Conservation (phyloP, 495 filamentous ascomycete species). For the Podospora australis region DNA sequence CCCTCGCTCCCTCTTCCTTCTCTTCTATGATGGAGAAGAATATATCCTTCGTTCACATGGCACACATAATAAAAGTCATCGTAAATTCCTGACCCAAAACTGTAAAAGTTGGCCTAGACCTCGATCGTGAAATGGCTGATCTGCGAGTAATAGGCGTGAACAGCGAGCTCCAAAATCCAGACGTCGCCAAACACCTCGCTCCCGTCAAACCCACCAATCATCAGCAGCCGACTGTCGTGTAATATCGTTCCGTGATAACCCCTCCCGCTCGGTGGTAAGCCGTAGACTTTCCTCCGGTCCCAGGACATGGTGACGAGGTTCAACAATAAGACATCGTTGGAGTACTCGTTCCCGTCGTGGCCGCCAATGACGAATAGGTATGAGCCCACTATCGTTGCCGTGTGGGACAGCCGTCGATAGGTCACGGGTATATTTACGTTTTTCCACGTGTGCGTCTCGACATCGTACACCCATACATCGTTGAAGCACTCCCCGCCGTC, state of each 20-base stretch:
- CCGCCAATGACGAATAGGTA: constrained; percentile 62
- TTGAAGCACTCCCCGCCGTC: constrained; percentile 62
- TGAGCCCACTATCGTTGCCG: constrained; percentile 58
- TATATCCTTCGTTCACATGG: too few relatives aligned
- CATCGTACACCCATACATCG: constrained; percentile 64
- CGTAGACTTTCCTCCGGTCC: constrained; percentile 57
- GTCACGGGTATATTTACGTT: constrained; percentile 46
- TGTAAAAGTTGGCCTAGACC: too few relatives aligned
- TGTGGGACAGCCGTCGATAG: constrained; percentile 55
- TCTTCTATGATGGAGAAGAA: too few relatives aligned
- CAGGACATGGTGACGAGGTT: constrained; percentile 65
- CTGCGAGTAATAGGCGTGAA: constrained; percentile 61
- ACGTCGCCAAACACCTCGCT: constrained; percentile 57
- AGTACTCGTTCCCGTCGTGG: constrained; percentile 62
- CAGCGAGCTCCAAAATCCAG: constrained; percentile 56
- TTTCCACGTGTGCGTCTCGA: constrained; percentile 50
- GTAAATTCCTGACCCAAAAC: too few relatives aligned
- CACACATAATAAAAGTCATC: too few relatives aligned
- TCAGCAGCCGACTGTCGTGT: constrained; percentile 52
- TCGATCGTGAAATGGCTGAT: constrained; percentile 63
- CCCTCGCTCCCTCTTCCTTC: not conserved
- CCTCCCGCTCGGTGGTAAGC: constrained; percentile 52
- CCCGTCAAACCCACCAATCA: constrained; percentile 60
- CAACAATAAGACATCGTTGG: constrained; percentile 55
- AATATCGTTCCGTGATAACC: constrained; percentile 60